Evolutionary conservation across 306 rosid genomes (phyloP), one percentile per base, ranked within the genome.

Genomic region (Vigna radiata): DNA sequence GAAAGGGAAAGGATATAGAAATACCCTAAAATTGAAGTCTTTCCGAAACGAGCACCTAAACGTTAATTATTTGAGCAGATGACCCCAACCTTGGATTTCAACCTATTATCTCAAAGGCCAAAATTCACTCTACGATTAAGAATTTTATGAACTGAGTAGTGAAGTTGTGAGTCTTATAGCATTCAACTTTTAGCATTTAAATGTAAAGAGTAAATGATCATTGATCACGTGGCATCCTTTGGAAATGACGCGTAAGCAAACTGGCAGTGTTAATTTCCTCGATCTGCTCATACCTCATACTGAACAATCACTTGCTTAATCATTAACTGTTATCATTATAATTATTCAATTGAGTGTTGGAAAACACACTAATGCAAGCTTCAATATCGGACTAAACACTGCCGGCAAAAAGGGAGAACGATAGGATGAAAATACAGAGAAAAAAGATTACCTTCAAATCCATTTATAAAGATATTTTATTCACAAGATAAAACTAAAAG

Each of bases 301-400:
- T 88, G 84, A 79, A 65, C 61, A 68, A 82, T 83, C 88, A 85
- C 62, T 65, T 47, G n/a, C 70, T 79, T 56, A 83, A 65, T 76
- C 67, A 62, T 69, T 77, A 70, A 77, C 41, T 19, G 19, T 60
- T 70, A 14, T 19, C 16, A 58, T 2, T 48, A 39, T 41, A 44
- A n/a, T 76, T 75, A 13, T 77, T 77, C 70, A 77, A 63, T 44
- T 7, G 23, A 27, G 52, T 52, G 67, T 16, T 11, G 37, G 36
- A 54, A 61, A 33, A 15, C 37, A 49, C 36, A 79, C 29, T 56
- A 33, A 68, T 43, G 31, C 53, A 41, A 50, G 49, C 37, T 81
- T 81, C 63, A n/a, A 69, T 68, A 68, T 49, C 47, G 68, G 79
- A 73, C 54, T 73, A 55, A 7, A 13, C 10, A 47, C 19, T 70